A percentile compares a stretch with the other conserved stretches of the same genome.
phyloP scores from a whole-genome alignment of 768 basidiomycete genomes.

The Hypholoma sublateritium region DNA sequence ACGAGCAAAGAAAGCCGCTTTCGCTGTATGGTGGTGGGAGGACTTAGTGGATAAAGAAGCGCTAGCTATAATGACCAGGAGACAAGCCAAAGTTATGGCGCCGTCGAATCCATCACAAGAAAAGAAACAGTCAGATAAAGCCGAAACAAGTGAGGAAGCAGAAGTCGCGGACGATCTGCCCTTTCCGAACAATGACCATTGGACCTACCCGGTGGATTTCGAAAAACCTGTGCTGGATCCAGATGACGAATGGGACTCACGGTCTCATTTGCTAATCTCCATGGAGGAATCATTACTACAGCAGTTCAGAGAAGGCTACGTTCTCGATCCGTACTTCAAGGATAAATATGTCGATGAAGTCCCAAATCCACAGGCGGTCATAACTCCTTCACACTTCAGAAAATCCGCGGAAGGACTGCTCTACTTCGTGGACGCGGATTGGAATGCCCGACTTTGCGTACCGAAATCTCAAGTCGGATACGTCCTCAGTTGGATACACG shows the following conservation, averaged over 20 bases:
- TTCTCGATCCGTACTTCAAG: background rate
- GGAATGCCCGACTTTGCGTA: constrained; percentile 17
- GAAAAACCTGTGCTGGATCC: background rate
- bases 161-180: background rate
- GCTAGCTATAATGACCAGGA: background rate
- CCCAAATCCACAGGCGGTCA: background rate
- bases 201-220: background rate
- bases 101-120: background rate
- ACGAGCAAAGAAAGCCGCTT: background rate
- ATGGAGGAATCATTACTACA: background rate
- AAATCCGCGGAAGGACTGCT: constrained; percentile 8
- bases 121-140: background rate
- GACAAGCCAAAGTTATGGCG: background rate
- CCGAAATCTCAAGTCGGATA: constrained; percentile 3
- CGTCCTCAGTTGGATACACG: constrained; percentile 15
- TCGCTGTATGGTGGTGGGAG: background rate
- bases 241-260: background rate
- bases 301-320: background rate
- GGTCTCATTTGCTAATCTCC: background rate
- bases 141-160: background rate
- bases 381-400: constrained; percentile 11
- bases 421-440: constrained; percentile 21
- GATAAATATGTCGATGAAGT: background rate
- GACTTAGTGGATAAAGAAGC: background rate
- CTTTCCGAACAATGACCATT: background rate